These are phyloP conservation scores for Candolleomyces aberdarensis DNA, from an alignment of 768 basidiomycete genomes.

Conservation along the genomic window DNA sequence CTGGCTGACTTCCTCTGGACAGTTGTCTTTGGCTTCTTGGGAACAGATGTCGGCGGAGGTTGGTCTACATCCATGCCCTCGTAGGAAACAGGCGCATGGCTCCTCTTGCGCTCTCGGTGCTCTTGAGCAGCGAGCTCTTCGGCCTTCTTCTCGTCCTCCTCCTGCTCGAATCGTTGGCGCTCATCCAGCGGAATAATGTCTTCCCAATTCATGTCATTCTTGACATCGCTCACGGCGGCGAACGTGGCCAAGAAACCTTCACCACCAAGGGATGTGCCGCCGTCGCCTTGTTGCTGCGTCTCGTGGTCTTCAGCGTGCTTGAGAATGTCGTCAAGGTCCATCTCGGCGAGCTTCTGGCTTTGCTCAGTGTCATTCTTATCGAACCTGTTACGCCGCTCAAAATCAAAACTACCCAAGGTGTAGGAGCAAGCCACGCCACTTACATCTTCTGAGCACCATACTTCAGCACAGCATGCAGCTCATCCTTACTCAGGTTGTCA, in stretches of 20 bases:
- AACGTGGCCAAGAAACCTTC: slow-evolving; percentile 95
- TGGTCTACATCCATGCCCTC: slow-evolving; percentile 93
- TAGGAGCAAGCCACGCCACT: slow-evolving; percentile 22
- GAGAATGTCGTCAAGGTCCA: slow-evolving; percentile 98
- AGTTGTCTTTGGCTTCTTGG: slow-evolving; percentile 73
- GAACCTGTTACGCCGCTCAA: slow-evolving; percentile 55
- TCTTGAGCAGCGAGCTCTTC: slow-evolving; percentile 71
- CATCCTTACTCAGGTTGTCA: slow-evolving; percentile 83
- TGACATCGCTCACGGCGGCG: slow-evolving; percentile 95
- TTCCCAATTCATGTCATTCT: slow-evolving; percentile 99
- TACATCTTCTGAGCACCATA: slow-evolving; percentile 98
- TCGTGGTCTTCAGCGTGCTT: slow-evolving; percentile 97
- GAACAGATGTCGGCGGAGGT: slow-evolving; percentile 52
- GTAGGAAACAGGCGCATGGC: slow-evolving; percentile 84
- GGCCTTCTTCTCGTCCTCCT: slow-evolving; percentile 71
- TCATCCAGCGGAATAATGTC: slow-evolving; percentile 97
- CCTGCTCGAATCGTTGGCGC: slow-evolving; percentile 78
- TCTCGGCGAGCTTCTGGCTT: slow-evolving; percentile 94
- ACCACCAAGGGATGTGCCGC: slow-evolving; percentile 93
- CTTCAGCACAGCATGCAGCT: slow-evolving; percentile 95
- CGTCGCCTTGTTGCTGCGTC: slow-evolving; percentile 80
- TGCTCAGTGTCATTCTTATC: slow-evolving; percentile 94
- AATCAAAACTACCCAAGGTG: slow-evolving; percentile 3
- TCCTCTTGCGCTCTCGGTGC: slow-evolving; percentile 73
- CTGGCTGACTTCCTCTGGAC: slow-evolving; percentile 85